Conservation (phyloP, 116 monocot species). For the Iris pallida region DNA sequence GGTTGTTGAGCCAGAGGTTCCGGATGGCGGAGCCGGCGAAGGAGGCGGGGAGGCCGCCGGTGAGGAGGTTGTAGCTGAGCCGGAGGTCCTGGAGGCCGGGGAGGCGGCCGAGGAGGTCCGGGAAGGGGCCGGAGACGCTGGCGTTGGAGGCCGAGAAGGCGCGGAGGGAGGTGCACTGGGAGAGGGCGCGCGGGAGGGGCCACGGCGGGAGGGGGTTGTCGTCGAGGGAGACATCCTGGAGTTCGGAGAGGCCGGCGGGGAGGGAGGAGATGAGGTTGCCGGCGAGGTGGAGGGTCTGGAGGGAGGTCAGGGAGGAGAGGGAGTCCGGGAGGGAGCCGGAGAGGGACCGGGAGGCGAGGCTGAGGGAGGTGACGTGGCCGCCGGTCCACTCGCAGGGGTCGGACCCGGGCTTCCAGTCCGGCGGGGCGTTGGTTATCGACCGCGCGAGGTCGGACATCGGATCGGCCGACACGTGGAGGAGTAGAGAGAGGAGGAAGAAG, state of each 20-base stretch:
- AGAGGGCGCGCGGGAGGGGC: conserved; percentile 19
- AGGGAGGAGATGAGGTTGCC: conserved; percentile 15
- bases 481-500: background rate
- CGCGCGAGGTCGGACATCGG: conserved; percentile 15
- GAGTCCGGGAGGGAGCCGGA: conserved; percentile 14
- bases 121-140: conserved; percentile 37
- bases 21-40: conserved; percentile 31
- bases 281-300: conserved; percentile 7
- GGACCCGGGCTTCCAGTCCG: conserved; percentile 16
- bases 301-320: conserved; percentile 9
- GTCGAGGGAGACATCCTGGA: conserved; percentile 36
- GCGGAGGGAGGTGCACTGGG: conserved; percentile 17
- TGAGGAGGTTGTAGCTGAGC: conserved; percentile 67
- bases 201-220: conserved; percentile 29
- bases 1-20: conserved; percentile 60
- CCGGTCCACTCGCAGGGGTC: conserved; percentile 25
- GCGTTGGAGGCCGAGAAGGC: conserved; percentile 48
- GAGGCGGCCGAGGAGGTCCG: conserved; percentile 41
- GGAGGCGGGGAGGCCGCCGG: conserved; percentile 38
- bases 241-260: conserved; percentile 30
- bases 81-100: conserved; percentile 31
- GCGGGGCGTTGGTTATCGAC: conserved; percentile 13
- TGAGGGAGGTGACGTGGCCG: conserved; percentile 20
- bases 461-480: too few relatives aligned
- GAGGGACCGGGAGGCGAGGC: conserved; percentile 5